Percentiles rank a stretch among this genome's conserved stretches.
phyloP scores from a whole-genome alignment of 2,329 filamentous ascomycete species.

The Furcasterigmium sp. region DNA sequence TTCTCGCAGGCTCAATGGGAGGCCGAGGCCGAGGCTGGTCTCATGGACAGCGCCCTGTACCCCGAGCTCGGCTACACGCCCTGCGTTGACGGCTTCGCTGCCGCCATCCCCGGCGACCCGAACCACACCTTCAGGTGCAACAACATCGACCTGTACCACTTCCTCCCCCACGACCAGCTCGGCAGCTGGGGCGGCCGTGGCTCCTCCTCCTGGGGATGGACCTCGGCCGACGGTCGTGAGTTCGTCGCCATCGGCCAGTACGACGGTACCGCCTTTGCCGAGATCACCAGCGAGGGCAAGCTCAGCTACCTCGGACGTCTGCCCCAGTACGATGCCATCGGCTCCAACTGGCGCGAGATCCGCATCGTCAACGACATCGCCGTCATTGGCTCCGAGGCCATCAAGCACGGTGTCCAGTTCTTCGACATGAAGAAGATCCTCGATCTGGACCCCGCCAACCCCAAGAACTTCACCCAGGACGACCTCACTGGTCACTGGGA shows the following conservation, averaged over 20 bases:
- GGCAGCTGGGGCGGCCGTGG: conserved; percentile 26
- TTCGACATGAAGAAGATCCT: conserved; percentile 59
- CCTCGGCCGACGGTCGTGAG: conserved; percentile 43
- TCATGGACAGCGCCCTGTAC: conserved; percentile 26
- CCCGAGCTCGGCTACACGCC: conserved; percentile 30
- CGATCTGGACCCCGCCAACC: conserved; percentile 34
- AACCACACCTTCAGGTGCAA: conserved; percentile 42
- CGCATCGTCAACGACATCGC: conserved; percentile 30
- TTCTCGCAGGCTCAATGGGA: conserved; percentile 22
- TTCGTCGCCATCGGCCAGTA: conserved; percentile 49
- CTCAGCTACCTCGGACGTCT: conserved; percentile 48
- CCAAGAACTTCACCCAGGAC: conserved; percentile 34
- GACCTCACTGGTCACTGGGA: conserved; percentile 36
- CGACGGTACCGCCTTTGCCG: conserved; percentile 49
- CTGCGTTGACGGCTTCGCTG: conserved; percentile 37
- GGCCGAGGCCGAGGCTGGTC: conserved; percentile 23
- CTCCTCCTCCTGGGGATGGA: conserved; percentile 48
- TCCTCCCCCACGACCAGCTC: conserved; percentile 26
- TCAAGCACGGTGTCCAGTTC: conserved; percentile 53
- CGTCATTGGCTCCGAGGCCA: conserved; percentile 34
- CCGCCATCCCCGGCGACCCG: conserved; percentile 36
- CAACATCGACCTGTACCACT: conserved; percentile 33
- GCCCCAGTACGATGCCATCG: conserved; percentile 37
- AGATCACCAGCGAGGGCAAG: conserved; percentile 44
- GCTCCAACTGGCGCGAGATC: conserved; percentile 48